phyloP scores from a whole-genome alignment of 257 asterid species.

The Capsicum chinense region DNA sequence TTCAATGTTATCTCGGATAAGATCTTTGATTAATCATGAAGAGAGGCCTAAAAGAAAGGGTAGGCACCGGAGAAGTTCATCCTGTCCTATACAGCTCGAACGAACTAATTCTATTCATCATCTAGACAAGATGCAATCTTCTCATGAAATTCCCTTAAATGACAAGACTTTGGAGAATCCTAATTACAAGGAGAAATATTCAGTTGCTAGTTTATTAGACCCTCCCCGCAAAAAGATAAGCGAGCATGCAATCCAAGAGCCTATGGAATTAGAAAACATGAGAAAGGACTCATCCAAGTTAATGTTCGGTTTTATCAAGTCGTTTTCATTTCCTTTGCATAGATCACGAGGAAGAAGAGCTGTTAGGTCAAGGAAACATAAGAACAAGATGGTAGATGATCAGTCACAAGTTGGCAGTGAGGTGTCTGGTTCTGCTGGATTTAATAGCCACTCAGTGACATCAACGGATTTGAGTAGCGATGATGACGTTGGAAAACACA shows the following conservation, averaged over 20 bases:
- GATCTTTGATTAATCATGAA: slow-evolving; percentile 55
- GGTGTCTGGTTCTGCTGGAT: neutral
- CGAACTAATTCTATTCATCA: slow-evolving; percentile 33
- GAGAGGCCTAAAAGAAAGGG: slow-evolving; percentile 55
- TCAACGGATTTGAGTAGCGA: slow-evolving; percentile 29
- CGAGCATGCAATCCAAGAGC: slow-evolving; percentile 14
- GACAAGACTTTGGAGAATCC: slow-evolving; percentile 24
- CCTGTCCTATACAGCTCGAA: slow-evolving; percentile 41
- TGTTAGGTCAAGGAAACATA: neutral
- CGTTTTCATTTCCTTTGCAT: slow-evolving; percentile 58
- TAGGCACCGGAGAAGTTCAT: slow-evolving; percentile 67
- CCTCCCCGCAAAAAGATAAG: slow-evolving; percentile 29
- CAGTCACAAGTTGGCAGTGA: neutral
- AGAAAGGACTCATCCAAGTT: slow-evolving; percentile 33
- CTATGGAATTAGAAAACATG: slow-evolving; percentile 26
- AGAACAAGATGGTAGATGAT: slow-evolving; percentile 21
- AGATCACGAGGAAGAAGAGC: slow-evolving; percentile 34
- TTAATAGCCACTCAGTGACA: slow-evolving; percentile 21
- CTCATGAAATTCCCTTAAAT: neutral
- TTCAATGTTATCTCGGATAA: slow-evolving; percentile 72
- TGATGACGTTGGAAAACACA: slow-evolving; percentile 27
- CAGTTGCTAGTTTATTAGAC: slow-evolving; percentile 36
- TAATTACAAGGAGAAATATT: slow-evolving; percentile 26
- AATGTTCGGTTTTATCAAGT: slow-evolving; percentile 55
- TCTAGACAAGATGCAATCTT: slow-evolving; percentile 24